Conservation (phyloP, 129 eudicot genomes). For the Pulicaria dysenterica region DNA sequence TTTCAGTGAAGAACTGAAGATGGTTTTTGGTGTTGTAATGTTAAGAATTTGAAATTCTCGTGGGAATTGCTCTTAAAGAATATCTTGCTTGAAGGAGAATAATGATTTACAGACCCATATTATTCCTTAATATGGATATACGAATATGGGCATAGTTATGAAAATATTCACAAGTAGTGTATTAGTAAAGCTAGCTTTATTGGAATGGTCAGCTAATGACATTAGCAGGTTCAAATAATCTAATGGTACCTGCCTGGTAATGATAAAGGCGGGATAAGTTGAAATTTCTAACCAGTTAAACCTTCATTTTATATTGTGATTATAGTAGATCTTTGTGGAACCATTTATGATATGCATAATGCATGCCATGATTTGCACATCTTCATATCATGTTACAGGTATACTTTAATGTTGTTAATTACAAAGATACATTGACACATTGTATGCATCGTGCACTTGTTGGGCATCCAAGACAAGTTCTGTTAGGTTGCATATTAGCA, state of each 20-base stretch:
- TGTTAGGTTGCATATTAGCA: no score
- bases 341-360: not conserved
- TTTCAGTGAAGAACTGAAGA: not conserved
- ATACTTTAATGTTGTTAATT: not conserved
- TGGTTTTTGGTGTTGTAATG: constrained; percentile 10
- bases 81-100: constrained; percentile 5
- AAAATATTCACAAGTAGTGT: not conserved
- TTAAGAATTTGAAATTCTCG: not conserved
- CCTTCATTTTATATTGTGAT: constrained; percentile 4
- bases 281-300: no score
- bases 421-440: no score
- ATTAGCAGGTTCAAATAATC: not conserved
- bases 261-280: not conserved
- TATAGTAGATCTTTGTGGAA: not conserved
- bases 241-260: not conserved
- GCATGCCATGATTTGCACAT: not conserved
- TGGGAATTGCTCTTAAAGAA: not conserved
- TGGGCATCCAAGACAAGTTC: no score
- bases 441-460: no score
- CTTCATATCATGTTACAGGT: not conserved
- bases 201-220: not conserved
- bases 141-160: not conserved
- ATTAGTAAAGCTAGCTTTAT: not conserved
- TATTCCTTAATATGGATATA: not conserved
- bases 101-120: not conserved